Base-by-base conservation (phyloP, 1,139 yeast genomes). In the Pichia sp. region DNA sequence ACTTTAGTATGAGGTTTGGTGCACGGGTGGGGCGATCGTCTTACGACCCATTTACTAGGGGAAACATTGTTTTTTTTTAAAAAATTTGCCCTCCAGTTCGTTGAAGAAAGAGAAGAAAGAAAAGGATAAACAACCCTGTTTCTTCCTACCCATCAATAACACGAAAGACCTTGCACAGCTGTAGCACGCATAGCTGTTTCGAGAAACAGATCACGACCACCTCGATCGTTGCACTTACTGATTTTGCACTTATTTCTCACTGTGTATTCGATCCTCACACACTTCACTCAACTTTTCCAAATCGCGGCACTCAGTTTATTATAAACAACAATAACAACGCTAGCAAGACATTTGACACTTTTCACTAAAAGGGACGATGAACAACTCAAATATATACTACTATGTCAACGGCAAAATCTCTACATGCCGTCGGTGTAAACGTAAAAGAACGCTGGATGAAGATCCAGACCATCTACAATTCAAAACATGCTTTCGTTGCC, bases 401-500 rank as follows among this genome's bases (percentile, higher is more conserved):
- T 64, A 62, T 48, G 60, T 63, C 40, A 61, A 65, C 49, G 69
- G 70, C 31, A 65, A 65, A 51, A 66, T 68, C 14, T 62, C 67
- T 9, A 64, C 69, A 1, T 80, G 85, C 63, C 83, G 85, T 67
- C 78, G 85, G 62, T 80, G 85, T 70, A 80, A 80, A 63, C 70
- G 84, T 58, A 77, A 77, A 75, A 75, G 85, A 71, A 75, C 79
- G 62, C 80, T 77, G 56, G 81, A 79, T 58, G 85, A 80, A 66
- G 81, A 82, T n/a, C 77, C 80, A 1, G 84, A 79, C 60, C 83
- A 80, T 48, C 72, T 78, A 61, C 83, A 79, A 62, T 80, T 79
- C 66, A 79, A 79, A 61, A 80, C 85, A 1, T 80, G 85, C 69
- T 82, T 81, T 65, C 79, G 80, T 59, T 80, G 85, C 67, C 75